A percentile compares a stretch with the other conserved stretches of the same genome.
These are phyloP conservation scores for Camellia japonica DNA, from an alignment of 148 eudicot species.

Conservation along the genomic window DNA sequence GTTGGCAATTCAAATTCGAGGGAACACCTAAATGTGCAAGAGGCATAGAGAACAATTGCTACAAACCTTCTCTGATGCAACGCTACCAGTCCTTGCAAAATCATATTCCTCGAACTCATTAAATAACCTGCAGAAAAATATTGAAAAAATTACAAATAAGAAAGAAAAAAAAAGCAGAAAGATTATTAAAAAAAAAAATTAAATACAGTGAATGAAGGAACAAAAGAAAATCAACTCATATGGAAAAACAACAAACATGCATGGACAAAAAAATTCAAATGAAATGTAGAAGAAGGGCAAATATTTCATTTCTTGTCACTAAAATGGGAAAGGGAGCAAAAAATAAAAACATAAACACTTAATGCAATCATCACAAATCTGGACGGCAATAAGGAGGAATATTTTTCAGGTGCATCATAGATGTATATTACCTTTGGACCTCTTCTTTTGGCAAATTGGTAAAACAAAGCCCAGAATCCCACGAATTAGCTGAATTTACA, in stretches of 20 bases:
- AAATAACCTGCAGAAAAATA: constrained; percentile 52
- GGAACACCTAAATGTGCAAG: background rate
- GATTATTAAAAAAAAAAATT: background rate
- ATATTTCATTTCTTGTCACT: background rate
- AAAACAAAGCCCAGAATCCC: constrained; percentile 85
- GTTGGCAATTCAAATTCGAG: background rate
- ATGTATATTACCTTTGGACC: constrained; percentile 51
- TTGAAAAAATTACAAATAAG: background rate
- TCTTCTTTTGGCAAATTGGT: constrained; percentile 75
- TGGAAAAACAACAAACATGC: background rate
- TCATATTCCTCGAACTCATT: constrained; percentile 70
- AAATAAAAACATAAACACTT: background rate
- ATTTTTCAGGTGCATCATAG: background rate
- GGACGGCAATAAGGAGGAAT: background rate
- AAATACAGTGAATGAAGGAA: background rate
- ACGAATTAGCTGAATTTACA: constrained; percentile 53
- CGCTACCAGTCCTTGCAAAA: constrained; percentile 86
- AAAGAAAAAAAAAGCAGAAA: background rate
- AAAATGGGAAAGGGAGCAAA: background rate
- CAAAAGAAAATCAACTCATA: background rate
- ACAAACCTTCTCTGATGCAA: constrained; percentile 63
- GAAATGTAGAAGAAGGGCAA: background rate
- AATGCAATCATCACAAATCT: background rate
- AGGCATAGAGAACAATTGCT: background rate
- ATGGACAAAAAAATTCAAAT: background rate